Conservation (phyloP, 164 flowering plant genomes). For the Vitis vinifera region DNA sequence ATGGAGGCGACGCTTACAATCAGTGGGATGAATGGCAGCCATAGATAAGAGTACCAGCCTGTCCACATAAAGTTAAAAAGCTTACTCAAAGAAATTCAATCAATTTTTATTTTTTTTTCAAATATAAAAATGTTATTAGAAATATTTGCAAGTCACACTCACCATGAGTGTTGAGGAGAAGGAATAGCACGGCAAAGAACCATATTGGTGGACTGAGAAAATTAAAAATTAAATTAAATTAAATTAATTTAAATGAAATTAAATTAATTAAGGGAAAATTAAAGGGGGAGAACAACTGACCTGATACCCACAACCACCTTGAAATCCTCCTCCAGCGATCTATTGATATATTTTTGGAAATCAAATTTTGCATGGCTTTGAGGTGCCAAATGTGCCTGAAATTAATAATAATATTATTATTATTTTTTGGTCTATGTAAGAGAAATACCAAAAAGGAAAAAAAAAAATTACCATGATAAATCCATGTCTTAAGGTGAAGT, state of each 20-base stretch:
- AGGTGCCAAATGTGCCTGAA: slow-evolving; percentile 88
- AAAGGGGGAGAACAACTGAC: slow-evolving; percentile 21
- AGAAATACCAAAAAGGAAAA: not conserved
- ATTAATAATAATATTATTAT: too few relatives aligned
- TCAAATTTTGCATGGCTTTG: slow-evolving; percentile 55
- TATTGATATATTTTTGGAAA: slow-evolving; percentile 74
- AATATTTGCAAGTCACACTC: not conserved
- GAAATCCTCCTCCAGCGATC: slow-evolving; percentile 91
- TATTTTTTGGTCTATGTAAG: too few relatives aligned
- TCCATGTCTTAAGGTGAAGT: slow-evolving; percentile 78
- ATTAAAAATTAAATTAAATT: not conserved
- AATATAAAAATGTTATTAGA: not conserved
- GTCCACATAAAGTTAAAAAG: slow-evolving; percentile 11
- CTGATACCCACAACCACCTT: slow-evolving; percentile 83
- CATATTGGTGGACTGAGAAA: slow-evolving; percentile 64
- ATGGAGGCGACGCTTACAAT: slow-evolving; percentile 46
- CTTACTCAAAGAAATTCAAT: not conserved
- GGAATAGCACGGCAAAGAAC: slow-evolving; percentile 68
- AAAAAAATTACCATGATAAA: slow-evolving; percentile 59
- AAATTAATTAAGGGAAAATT: not conserved
- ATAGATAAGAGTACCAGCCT: slow-evolving; percentile 70
- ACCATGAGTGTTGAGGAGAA: slow-evolving; percentile 68
- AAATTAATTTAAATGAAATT: not conserved
- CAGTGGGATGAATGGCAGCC: slow-evolving; percentile 78
- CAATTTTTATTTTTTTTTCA: not conserved